Evolutionary conservation across 805 yeast species (phyloP).

Genomic region (Grigorovia transvaalensis): DNA sequence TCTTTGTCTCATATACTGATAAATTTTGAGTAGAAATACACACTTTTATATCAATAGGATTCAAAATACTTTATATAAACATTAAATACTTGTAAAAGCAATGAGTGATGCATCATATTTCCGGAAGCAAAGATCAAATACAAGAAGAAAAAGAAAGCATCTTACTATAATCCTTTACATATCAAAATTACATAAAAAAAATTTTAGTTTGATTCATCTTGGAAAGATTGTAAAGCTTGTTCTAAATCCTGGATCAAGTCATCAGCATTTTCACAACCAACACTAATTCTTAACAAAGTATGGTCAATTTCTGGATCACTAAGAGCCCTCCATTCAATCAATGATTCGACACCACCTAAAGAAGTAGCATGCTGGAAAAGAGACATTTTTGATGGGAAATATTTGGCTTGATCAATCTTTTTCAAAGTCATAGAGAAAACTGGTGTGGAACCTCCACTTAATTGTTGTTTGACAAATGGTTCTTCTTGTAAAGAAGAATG

Average conservation of each 20-base stretch:
- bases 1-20: neutral
- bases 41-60: too few species aligned
- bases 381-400: constrained; percentile 52
- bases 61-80: too few species aligned
- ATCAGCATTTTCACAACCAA: constrained; percentile 68
- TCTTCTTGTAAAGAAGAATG: constrained; percentile 45
- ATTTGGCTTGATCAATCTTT: constrained; percentile 35
- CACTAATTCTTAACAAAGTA: constrained; percentile 58
- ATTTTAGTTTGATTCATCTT: neutral
- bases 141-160: too few species aligned
- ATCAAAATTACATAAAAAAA: too few species aligned
- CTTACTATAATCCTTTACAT: too few species aligned
- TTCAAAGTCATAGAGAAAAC: constrained; percentile 52
- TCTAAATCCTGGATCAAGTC: constrained; percentile 68
- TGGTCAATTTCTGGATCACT: constrained; percentile 48
- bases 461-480: constrained; percentile 50
- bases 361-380: constrained; percentile 86
- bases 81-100: too few species aligned
- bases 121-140: too few species aligned
- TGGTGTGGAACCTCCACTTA: constrained; percentile 55
- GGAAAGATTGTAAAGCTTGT: constrained; percentile 37
- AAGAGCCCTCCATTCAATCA: constrained; percentile 83
- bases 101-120: too few species aligned
- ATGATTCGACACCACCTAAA: too few species aligned
- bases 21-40: too few species aligned